These are phyloP conservation scores for Durusdinium trenchii DNA, from an alignment of 73 alveolate species.

Conservation along the genomic window DNA sequence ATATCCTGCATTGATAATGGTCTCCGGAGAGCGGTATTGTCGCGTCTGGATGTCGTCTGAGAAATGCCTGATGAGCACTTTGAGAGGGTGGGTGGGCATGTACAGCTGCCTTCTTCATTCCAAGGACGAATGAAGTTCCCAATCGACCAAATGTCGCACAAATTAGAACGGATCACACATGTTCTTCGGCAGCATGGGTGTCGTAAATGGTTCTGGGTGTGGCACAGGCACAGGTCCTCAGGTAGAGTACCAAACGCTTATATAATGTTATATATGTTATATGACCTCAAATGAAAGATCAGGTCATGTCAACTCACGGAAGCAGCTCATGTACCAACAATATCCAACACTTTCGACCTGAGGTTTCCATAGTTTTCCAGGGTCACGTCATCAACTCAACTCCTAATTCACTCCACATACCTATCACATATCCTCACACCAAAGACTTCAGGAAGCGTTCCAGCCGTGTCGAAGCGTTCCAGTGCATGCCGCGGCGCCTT, in stretches of 20 bases:
- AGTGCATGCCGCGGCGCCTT: not conserved
- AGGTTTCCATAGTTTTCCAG: too few species aligned
- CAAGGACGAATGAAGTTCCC: too few species aligned
- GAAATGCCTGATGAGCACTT: constrained; percentile 98
- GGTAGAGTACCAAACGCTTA: not conserved
- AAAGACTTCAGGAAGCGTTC: not conserved
- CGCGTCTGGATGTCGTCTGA: constrained; percentile 98
- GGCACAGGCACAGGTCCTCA: not conserved
- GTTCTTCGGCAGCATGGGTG: not conserved
- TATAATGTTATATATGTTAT: not conserved
- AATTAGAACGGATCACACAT: not conserved
- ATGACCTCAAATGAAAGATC: not conserved
- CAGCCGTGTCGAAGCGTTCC: not conserved
- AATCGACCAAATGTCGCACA: not conserved
- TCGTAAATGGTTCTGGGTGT: not conserved
- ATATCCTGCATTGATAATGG: constrained; percentile 98
- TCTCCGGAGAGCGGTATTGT: constrained; percentile 99
- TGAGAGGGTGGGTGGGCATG: too few species aligned
- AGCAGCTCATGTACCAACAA: too few species aligned
- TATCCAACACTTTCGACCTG: too few species aligned
- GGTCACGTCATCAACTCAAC: too few species aligned
- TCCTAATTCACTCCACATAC: too few species aligned
- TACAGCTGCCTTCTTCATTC: too few species aligned
- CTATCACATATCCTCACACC: not conserved
- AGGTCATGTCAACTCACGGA: too few species aligned